A percentile compares a stretch with the other conserved stretches of the same genome.
Conservation (phyloP, 2,329 filamentous ascomycete species). For the Beauveria varroae region DNA sequence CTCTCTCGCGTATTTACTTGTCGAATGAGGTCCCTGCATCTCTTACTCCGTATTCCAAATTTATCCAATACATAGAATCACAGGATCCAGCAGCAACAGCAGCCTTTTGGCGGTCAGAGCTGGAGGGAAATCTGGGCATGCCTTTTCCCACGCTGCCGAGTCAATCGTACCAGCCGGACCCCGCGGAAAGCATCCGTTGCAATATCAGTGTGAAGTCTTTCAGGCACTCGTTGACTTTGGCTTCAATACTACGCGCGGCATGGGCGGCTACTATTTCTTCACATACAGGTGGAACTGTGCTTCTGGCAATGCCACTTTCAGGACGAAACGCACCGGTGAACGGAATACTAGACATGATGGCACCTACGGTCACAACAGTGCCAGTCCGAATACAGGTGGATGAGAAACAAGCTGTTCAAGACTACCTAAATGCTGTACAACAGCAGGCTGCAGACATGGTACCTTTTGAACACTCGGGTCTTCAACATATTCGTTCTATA, state of each 20-base stretch:
- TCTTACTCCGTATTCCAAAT: background rate
- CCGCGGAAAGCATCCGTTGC: background rate
- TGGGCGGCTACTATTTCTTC: constrained; percentile 26
- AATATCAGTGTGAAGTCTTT: background rate
- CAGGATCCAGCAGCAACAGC: background rate
- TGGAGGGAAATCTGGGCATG: background rate
- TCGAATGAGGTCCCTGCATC: background rate
- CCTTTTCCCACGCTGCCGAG: background rate
- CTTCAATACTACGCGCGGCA: constrained; percentile 16
- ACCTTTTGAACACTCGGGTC: constrained; percentile 16
- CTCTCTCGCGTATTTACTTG: background rate
- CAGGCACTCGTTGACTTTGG: background rate
- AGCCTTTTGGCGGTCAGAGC: background rate
- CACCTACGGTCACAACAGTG: constrained; percentile 20
- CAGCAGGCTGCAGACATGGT: background rate
- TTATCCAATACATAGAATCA: background rate
- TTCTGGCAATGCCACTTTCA: constrained; percentile 17
- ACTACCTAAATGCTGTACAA: constrained; percentile 19
- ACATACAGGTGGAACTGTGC: constrained; percentile 28
- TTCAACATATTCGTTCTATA: constrained; percentile 15
- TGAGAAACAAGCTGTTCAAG: constrained; percentile 22
- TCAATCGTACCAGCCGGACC: background rate
- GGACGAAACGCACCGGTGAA: constrained; percentile 18
- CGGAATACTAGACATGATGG: constrained; percentile 18
- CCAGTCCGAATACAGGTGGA: constrained; percentile 18